Conservation (phyloP, 306 rosid genomes). For the Pyrus betulifolia region DNA sequence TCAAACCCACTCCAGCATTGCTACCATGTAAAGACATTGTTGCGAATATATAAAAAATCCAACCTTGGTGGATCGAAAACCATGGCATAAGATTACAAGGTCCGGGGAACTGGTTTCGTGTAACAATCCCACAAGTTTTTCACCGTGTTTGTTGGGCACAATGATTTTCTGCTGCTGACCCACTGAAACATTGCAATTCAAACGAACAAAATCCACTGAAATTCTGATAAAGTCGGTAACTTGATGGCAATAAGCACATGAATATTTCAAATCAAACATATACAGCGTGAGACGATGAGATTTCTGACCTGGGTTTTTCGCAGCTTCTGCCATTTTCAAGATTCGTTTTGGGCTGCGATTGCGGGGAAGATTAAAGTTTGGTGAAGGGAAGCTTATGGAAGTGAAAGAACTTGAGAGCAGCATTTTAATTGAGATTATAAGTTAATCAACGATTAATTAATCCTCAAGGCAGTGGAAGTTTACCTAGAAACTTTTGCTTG, state of each 20-base stretch:
- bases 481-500: not conserved
- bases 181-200: constrained; percentile 26
- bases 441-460: not conserved
- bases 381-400: not conserved
- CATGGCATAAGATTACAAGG: constrained; percentile 69
- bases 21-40: too few relatives aligned
- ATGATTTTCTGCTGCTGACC: constrained; percentile 31
- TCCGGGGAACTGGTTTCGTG: constrained; percentile 61
- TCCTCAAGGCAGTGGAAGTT: not conserved
- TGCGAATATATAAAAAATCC: not conserved
- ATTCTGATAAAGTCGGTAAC: not conserved
- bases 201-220: not conserved
- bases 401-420: constrained; percentile 12
- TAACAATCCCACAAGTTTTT: constrained; percentile 59
- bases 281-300: not conserved
- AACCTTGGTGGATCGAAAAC: constrained; percentile 61
- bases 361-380: not conserved
- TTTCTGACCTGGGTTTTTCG: constrained; percentile 36
- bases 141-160: constrained; percentile 51
- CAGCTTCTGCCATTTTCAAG: constrained; percentile 46
- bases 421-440: not conserved
- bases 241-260: not conserved
- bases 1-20: too few relatives aligned
- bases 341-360: constrained; percentile 8
- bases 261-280: not conserved